Percentiles rank a stretch among this genome's conserved stretches.
Evolutionary conservation across 73 alveolate species (phyloP).

Genomic region (Diophrys sp.): DNA sequence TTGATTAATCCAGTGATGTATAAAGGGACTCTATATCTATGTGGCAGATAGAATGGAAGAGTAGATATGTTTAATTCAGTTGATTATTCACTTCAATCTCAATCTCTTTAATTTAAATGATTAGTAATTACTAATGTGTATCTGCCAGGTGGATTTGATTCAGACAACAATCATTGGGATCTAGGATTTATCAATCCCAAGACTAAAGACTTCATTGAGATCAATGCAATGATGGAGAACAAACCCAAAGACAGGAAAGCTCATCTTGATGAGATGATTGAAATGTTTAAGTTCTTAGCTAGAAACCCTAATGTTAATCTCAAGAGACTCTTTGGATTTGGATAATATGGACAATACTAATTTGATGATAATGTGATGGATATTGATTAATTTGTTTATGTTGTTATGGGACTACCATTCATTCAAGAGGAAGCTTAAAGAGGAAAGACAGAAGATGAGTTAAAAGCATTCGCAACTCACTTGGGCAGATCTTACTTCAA

Average conservation of each 20-base stretch:
- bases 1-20: too few species aligned
- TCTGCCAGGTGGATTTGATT: not conserved
- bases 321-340: not conserved
- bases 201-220: conserved; percentile 5
- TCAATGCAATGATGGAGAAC: not conserved
- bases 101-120: too few species aligned
- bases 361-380: not conserved
- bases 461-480: not conserved
- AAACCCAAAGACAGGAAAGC: not conserved
- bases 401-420: not conserved
- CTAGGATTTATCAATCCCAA: conserved; percentile 7
- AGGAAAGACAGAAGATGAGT: not conserved
- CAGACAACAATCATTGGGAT: conserved; percentile 6
- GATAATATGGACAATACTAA: not conserved
- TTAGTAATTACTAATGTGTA: too few species aligned
- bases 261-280: not conserved
- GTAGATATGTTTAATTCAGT: too few species aligned
- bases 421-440: not conserved
- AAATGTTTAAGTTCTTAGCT: not conserved
- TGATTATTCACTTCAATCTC: too few species aligned
- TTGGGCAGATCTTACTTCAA: not conserved
- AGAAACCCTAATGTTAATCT: not conserved
- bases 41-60: too few species aligned
- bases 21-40: too few species aligned
- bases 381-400: not conserved